Percentiles rank a stretch among this genome's conserved stretches.
Evolutionary conservation across 2,329 filamentous ascomycete species (phyloP).

Genomic region (Aspergillus brunneoviolaceus): DNA sequence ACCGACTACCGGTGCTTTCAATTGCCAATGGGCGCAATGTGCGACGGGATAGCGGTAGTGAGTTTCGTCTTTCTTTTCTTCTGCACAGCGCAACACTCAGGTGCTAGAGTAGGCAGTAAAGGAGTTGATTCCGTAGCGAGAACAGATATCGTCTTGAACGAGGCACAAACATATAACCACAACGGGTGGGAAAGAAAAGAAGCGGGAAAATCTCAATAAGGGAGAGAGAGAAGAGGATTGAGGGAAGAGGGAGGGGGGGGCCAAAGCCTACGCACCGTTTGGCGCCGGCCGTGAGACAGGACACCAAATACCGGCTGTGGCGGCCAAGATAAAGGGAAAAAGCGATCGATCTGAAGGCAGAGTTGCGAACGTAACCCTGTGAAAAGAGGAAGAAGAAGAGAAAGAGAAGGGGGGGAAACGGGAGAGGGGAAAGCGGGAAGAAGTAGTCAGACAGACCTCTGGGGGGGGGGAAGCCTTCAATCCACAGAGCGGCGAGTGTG

Average conservation of each 20-base stretch:
- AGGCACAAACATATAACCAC: conserved; percentile 15
- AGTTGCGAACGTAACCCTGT: conserved; percentile 26
- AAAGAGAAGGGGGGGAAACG: conserved; percentile 16
- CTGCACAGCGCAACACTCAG: conserved; percentile 11
- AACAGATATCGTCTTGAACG: conserved; percentile 11
- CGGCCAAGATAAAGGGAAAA: conserved; percentile 38
- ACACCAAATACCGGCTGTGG: conserved; percentile 48
- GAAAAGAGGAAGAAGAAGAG: conserved; percentile 17
- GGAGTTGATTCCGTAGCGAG: conserved; percentile 20
- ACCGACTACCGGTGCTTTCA: conserved; percentile 5
- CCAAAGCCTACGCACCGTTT: conserved; percentile 49
- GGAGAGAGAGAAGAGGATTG: conserved; percentile 23
- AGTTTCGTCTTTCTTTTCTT: background rate
- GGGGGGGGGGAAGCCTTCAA: conserved; percentile 6
- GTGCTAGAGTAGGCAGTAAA: conserved; percentile 17
- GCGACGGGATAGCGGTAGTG: conserved; percentile 10
- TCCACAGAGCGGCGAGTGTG: conserved; percentile 8
- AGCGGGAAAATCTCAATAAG: conserved; percentile 19
- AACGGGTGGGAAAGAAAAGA: conserved; percentile 21
- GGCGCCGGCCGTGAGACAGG: conserved; percentile 48
- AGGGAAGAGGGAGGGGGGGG: conserved; percentile 27
- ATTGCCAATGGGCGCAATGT: conserved; percentile 9
- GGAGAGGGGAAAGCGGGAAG: conserved; percentile 15
- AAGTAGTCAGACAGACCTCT: conserved; percentile 5
- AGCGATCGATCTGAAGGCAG: conserved; percentile 37